Percentiles rank a stretch among this genome's conserved stretches.
Evolutionary conservation across 2,329 filamentous ascomycete species (phyloP).

Genomic region (Fusarium humuli): DNA sequence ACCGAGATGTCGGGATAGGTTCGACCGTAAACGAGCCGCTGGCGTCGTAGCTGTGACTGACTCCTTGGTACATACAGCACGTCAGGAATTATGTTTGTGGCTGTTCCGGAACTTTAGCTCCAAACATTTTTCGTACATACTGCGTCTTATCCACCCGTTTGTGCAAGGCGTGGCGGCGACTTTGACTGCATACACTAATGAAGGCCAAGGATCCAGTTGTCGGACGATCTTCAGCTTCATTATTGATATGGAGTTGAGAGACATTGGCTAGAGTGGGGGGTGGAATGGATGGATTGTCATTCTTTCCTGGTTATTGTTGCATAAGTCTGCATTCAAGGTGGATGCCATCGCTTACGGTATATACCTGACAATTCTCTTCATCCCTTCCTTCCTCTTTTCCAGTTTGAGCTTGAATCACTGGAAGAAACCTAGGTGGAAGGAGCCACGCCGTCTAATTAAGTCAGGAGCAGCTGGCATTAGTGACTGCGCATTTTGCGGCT

Average conservation of each 20-base stretch:
- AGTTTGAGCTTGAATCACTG: not conserved
- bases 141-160: constrained; percentile 1
- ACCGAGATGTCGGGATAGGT: constrained; percentile 7
- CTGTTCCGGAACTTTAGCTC: constrained; percentile 5
- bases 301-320: not conserved
- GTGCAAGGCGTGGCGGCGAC: not conserved
- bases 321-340: not conserved
- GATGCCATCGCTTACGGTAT: not conserved
- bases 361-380: not conserved
- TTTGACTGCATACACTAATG: constrained; percentile 1
- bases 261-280: not conserved
- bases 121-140: not conserved
- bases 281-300: not conserved
- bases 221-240: not conserved
- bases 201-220: not conserved
- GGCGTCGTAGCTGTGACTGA: not conserved
- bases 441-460: not conserved
- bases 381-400: not conserved
- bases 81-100: not conserved
- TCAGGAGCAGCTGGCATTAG: not conserved
- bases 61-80: not conserved
- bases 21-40: constrained; percentile 12
- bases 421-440: not conserved
- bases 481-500: not conserved
- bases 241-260: not conserved